Evolutionary conservation across 768 basidiomycete species (phyloP).

Genomic region (Fomitopsis pulvina): DNA sequence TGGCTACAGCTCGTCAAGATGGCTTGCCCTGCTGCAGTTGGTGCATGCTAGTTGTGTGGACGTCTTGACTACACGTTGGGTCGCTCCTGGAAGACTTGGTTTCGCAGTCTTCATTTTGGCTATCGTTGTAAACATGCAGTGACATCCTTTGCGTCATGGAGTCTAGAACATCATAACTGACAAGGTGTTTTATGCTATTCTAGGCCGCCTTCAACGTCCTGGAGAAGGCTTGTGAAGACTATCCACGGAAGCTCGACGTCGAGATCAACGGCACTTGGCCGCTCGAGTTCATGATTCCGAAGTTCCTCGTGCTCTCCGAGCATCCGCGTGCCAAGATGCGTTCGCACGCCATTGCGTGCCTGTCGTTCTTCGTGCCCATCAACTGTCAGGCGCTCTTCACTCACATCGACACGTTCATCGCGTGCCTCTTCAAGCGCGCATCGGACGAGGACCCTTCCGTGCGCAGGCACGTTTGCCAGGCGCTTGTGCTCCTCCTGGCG

Average conservation of each 20-base stretch:
- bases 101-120: too few species aligned
- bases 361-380: conserved; percentile 90
- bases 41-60: too few species aligned
- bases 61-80: too few species aligned
- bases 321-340: conserved; percentile 87
- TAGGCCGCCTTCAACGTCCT: conserved; percentile 92
- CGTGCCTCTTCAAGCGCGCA: conserved; percentile 89
- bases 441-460: conserved; percentile 92
- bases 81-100: too few species aligned
- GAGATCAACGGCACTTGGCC: conserved; percentile 91
- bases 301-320: conserved; percentile 84
- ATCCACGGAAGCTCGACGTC: conserved; percentile 90
- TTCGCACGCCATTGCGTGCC: conserved; percentile 86
- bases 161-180: conserved; percentile 1
- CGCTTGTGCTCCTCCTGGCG: conserved; percentile 87
- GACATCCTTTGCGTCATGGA: too few species aligned
- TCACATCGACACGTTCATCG: conserved; percentile 91
- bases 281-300: conserved; percentile 94
- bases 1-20: too few species aligned
- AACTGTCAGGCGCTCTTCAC: conserved; percentile 80
- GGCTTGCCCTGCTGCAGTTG: too few species aligned
- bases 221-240: conserved; percentile 95
- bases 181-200: conserved; percentile 5
- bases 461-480: conserved; percentile 92
- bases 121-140: too few species aligned